These are phyloP conservation scores for Lactarius evosmus DNA, from an alignment of 768 basidiomycete genomes.

Conservation along the genomic window DNA sequence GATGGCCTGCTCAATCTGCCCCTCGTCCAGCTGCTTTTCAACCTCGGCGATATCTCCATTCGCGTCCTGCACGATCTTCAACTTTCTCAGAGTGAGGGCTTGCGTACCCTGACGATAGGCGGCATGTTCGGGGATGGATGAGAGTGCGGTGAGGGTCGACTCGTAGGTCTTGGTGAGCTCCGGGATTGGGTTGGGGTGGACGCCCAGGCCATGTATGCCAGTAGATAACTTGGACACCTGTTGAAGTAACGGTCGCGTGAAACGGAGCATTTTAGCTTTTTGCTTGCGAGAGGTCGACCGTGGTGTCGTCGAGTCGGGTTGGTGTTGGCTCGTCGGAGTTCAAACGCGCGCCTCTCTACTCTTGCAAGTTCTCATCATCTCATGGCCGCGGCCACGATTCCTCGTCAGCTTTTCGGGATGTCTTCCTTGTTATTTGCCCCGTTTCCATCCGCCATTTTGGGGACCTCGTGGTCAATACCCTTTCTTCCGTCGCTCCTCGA, in stretches of 20 bases:
- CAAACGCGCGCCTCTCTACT: conserved; percentile 10
- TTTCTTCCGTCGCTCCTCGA: conserved; percentile 53
- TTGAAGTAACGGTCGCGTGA: conserved; percentile 65
- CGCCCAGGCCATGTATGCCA: conserved; percentile 78
- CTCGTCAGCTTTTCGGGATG: conserved; percentile 29
- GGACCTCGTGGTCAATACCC: conserved; percentile 39
- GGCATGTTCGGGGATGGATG: conserved; percentile 71
- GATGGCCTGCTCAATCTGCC: conserved; percentile 84
- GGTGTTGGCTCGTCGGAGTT: conserved; percentile 20
- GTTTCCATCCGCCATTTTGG: conserved; percentile 28
- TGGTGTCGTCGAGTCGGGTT: neutral
- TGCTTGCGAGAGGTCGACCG: conserved; percentile 25
- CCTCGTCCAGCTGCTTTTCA: conserved; percentile 76
- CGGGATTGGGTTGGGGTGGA: conserved; percentile 83
- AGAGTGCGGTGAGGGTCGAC: conserved; percentile 66
- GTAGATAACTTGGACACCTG: conserved; percentile 70
- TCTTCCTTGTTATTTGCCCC: conserved; percentile 30
- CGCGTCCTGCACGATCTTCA: conserved; percentile 66
- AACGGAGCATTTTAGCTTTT: conserved; percentile 60
- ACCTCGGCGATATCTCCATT: conserved; percentile 61
- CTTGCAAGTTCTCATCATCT: neutral
- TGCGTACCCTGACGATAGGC: conserved; percentile 89
- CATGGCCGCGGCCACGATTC: conserved; percentile 9
- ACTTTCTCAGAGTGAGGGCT: conserved; percentile 76
- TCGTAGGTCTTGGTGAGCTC: conserved; percentile 72